Base-by-base conservation (phyloP, 1,284 basidiomycete genomes). In the Ustilago nuda region DNA sequence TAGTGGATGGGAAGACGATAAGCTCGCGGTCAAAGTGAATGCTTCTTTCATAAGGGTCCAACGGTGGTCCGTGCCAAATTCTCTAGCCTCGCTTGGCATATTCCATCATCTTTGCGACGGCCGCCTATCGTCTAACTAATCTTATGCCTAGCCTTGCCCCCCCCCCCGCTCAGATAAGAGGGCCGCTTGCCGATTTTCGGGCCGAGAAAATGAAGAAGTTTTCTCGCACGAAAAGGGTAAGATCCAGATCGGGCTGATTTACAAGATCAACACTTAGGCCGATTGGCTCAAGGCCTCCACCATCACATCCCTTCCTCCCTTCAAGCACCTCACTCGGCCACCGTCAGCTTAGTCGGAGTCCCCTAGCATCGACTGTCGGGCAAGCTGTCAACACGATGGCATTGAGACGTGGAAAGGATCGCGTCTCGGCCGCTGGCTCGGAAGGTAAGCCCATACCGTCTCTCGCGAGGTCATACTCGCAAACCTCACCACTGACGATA, bases 341-440 rank as follows among this genome's bases (percentile, higher is more conserved):
- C 48, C 11, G 7, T 13, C 12, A 37, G 41, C 41, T 17, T 17
- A 19, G 7, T 7, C 15, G 7, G 41, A 17, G 13, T 17, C 7
- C 15, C 13, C 13, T 4, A 8, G 41, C n/a, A 11, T 15, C 17
- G 12, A 8, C 15, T 8, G n/a, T 19, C 41, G 5, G 41, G 4
- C 13, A 7, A 17, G 17, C 41, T 19, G 41, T 3, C 11, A 8
- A 13, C 61, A 61, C 0, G 23, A 76, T 76, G 73, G 73, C 73
- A 30, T 63, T 76, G 46, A 61, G 73, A 37, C 52, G 73, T 8
- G 73, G 61, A 27, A 76, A 76, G 46, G 73, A 76, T 51, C 73
- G 73, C 61, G 65, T 76, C n/a, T 65, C 73, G 36, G 61, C 58
- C 46, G 59, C 61, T 27, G 73, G 73, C 32, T 76, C 73, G 27